Base-by-base conservation (phyloP, 805 yeast species). In the Komagataella phaffii region DNA sequence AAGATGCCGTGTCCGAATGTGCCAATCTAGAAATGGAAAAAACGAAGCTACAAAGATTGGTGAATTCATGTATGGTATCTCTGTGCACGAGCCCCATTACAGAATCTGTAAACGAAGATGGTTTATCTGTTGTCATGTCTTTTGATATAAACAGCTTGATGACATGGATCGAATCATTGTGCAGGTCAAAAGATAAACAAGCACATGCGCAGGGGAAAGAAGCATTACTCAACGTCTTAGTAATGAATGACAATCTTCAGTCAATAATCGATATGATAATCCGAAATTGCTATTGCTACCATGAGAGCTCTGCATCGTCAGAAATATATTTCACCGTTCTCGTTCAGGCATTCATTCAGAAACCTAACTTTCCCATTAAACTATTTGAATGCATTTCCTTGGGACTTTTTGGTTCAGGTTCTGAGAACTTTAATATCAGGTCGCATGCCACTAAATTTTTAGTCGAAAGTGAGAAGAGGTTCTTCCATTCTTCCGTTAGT, bases 21-120 rank as follows among this genome's bases (percentile, higher is more conserved):
- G 88, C 95, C 0, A 77, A 90, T 2, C 70, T 91, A 50, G 97
- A 90, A 61, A 74, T 90, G 45, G 96, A 88, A 60, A 79, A 78
- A 56, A 76, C 81, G 48, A 79, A 81, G 36, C 64, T 88, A 4
- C 88, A 88, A 56, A 68, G 75, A 18, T 74, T 95, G 1, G 79
- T 95, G 0, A 71, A 88, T 49, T 84, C 88, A 54, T 81, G 95
- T 45, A 87, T 93, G 95, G 87, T 95, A 0, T 74, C 83, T 0
- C 68, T 93, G 24, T 81, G 95, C 57, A 73, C 82, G 2, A 93
- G 95, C n/a, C 78, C 83, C 2, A 77, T 89, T 7, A 74, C 77
- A 5, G 47, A 44, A 7, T 62, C 67, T 8, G 66, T 74, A 36
- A 66, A 71, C 30, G 69, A 76, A 40, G 70, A 75, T 3, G 78